Evolutionary conservation across 768 basidiomycete species (phyloP).

Genomic region (Pulveroboletus frians): DNA sequence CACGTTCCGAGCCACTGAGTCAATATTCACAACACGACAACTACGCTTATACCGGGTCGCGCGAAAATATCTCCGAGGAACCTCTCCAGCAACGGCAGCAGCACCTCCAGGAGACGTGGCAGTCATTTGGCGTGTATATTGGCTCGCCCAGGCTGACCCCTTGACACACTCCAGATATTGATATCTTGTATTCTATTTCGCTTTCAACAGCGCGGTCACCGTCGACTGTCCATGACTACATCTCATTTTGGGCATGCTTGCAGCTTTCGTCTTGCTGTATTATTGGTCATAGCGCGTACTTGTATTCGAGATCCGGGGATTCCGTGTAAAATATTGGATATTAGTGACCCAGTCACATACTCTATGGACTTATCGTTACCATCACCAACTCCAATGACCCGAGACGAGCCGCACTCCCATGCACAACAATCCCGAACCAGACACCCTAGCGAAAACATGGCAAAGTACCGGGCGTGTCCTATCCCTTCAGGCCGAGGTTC

Average conservation of each 20-base stretch:
- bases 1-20: not conserved
- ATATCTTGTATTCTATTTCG: not conserved
- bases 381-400: not conserved
- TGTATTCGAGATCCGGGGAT: not conserved
- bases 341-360: not conserved
- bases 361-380: not conserved
- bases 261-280: not conserved
- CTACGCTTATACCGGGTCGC: not conserved
- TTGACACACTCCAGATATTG: not conserved
- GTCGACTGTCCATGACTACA: not conserved
- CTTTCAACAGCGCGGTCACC: not conserved
- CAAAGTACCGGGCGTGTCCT: no score
- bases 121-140: conserved; percentile 59
- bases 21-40: conserved; percentile 4
- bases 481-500: not conserved
- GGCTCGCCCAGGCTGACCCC: conserved; percentile 12
- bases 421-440: not conserved
- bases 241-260: not conserved
- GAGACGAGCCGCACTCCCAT: no score
- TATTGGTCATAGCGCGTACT: not conserved
- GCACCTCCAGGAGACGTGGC: conserved; percentile 56
- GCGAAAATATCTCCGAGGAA: not conserved
- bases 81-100: conserved; percentile 13
- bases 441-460: not conserved
- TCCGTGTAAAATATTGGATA: not conserved